Percentiles rank a stretch among this genome's conserved stretches.
Evolutionary conservation across 768 basidiomycete genomes (phyloP).

Genomic region (Kwoniella sp.): DNA sequence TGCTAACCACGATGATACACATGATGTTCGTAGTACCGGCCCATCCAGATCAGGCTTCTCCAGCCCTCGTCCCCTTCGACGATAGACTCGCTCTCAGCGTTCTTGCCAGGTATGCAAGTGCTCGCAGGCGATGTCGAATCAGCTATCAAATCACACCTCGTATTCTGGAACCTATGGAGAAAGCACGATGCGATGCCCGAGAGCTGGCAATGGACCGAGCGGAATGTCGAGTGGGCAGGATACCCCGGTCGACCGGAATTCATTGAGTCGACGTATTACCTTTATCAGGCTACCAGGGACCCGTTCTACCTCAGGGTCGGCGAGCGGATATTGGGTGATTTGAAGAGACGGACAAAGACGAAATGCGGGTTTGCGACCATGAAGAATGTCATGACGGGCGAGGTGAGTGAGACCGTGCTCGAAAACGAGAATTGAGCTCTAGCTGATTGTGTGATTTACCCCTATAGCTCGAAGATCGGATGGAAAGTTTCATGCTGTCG

Average conservation of each 20-base stretch:
- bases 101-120: slow-evolving; percentile 91
- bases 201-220: slow-evolving; percentile 77
- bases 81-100: slow-evolving; percentile 94
- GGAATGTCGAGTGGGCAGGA: slow-evolving; percentile 51
- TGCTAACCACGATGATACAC: not conserved
- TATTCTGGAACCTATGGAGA: slow-evolving; percentile 92
- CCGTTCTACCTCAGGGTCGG: slow-evolving; percentile 90
- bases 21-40: slow-evolving; percentile 67
- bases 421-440: slow-evolving; percentile 45
- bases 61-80: slow-evolving; percentile 68
- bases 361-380: slow-evolving; percentile 84
- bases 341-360: slow-evolving; percentile 73
- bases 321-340: slow-evolving; percentile 76
- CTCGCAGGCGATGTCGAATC: slow-evolving; percentile 70
- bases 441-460: slow-evolving; percentile 10
- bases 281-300: slow-evolving; percentile 92
- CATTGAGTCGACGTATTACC: slow-evolving; percentile 93
- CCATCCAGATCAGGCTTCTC: slow-evolving; percentile 77
- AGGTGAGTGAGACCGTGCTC: slow-evolving; percentile 57
- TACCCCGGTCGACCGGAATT: slow-evolving; percentile 67
- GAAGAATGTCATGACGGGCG: slow-evolving; percentile 66
- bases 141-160: slow-evolving; percentile 88
- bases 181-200: slow-evolving; percentile 86
- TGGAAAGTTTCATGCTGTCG: slow-evolving; percentile 95
- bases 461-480: slow-evolving; percentile 75